Evolutionary conservation across 2,329 filamentous ascomycete species (phyloP).

Genomic region (Colletotrichum cordylinicola): DNA sequence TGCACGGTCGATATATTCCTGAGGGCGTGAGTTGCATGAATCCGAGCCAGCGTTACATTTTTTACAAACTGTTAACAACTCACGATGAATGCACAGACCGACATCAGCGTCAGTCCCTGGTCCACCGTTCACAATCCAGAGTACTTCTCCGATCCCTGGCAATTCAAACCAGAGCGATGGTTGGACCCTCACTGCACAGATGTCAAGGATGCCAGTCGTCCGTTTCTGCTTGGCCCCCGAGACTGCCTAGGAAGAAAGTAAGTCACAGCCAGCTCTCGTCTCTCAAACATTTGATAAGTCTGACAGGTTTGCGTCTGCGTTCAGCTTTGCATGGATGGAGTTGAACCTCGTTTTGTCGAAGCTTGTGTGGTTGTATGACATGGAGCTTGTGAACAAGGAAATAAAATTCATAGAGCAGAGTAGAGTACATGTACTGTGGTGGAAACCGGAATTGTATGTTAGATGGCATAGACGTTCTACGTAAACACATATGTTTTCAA

Average conservation of each 20-base stretch:
- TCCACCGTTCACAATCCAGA: background rate
- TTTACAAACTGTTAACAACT: background rate
- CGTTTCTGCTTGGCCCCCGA: background rate
- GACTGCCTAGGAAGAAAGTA: background rate
- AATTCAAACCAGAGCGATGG: background rate
- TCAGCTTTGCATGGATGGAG: background rate
- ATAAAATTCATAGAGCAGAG: background rate
- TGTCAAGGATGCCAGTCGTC: background rate
- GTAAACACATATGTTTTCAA: background rate
- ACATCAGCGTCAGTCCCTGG: background rate
- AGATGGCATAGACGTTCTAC: background rate
- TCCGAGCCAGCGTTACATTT: rapidly evolving
- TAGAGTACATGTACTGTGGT: background rate
- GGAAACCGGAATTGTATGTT: background rate
- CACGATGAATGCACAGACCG: background rate
- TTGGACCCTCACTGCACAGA: background rate
- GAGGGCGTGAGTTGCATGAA: background rate
- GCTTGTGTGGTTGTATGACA: background rate
- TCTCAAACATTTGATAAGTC: background rate
- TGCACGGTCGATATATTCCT: background rate
- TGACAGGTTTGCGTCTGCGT: background rate
- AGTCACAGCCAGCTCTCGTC: background rate
- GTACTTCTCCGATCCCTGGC: background rate
- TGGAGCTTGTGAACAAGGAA: background rate
- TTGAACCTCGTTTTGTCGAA: background rate